Evolutionary conservation across 108 stramenopile genomes (phyloP).

Genomic region (Cyclostephanos tholiformis): DNA sequence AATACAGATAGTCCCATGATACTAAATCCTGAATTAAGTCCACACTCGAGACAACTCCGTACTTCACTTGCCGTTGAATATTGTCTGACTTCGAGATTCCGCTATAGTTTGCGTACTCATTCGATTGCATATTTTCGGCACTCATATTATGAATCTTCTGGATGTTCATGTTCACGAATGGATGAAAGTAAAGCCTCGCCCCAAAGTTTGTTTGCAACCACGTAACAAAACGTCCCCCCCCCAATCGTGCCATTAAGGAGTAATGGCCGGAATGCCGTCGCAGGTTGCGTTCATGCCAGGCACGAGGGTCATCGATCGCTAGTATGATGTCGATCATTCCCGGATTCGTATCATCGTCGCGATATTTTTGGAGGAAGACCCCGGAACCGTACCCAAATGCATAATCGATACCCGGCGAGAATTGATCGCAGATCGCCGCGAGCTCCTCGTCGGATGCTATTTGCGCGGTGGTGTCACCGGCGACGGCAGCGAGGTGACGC

Average conservation of each 20-base stretch:
- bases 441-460: slow-evolving; percentile 44
- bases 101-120: neutral
- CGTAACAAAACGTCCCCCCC: slow-evolving; percentile 35
- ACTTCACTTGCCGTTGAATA: slow-evolving; percentile 59
- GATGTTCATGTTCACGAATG: slow-evolving; percentile 44
- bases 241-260: slow-evolving; percentile 39
- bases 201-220: slow-evolving; percentile 47
- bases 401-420: slow-evolving; percentile 65
- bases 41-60: slow-evolving; percentile 71
- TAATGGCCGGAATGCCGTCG: slow-evolving; percentile 69
- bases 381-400: slow-evolving; percentile 88
- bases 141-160: neutral
- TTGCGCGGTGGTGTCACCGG: slow-evolving; percentile 15
- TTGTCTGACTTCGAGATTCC: neutral
- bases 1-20: slow-evolving; percentile 75
- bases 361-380: slow-evolving; percentile 68
- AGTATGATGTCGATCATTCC: slow-evolving; percentile 83
- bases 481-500: neutral
- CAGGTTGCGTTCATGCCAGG: slow-evolving; percentile 71
- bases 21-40: slow-evolving; percentile 66
- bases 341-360: slow-evolving; percentile 7
- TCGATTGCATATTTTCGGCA: neutral
- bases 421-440: slow-evolving; percentile 45
- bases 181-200: slow-evolving; percentile 56
- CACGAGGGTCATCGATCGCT: slow-evolving; percentile 55